Conservation (phyloP, 2,329 filamentous ascomycete species). For the Cordyceps militaris region DNA sequence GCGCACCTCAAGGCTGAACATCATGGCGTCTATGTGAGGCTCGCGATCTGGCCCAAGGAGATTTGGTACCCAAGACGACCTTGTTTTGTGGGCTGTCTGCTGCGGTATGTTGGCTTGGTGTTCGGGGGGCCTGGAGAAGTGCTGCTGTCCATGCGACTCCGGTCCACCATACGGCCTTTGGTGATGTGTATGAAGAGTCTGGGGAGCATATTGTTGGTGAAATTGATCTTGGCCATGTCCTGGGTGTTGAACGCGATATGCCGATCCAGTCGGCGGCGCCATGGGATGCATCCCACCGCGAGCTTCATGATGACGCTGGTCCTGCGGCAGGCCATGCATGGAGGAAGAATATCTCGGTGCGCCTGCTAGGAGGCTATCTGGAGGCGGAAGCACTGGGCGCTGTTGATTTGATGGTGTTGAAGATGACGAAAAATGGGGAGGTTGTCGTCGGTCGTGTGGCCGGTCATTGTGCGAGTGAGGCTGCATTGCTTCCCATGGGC, state of each 20-base stretch:
- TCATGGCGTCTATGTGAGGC: conserved; percentile 18
- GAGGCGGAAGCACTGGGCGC: conserved; percentile 21
- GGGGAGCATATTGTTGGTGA: not conserved
- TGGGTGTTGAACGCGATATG: not conserved
- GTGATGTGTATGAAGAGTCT: not conserved
- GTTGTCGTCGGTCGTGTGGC: conserved; percentile 5
- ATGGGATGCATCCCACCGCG: not conserved
- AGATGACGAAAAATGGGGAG: not conserved
- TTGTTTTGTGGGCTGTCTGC: not conserved
- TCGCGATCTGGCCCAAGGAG: conserved; percentile 19
- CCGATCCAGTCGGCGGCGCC: not conserved
- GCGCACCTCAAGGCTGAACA: conserved; percentile 44
- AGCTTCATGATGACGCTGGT: not conserved
- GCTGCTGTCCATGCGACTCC: conserved; percentile 9
- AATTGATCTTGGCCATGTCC: not conserved
- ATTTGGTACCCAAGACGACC: conserved; percentile 21
- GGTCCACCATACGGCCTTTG: not conserved
- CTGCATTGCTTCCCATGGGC: conserved; percentile 5
- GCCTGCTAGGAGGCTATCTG: conserved; percentile 19
- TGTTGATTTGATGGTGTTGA: conserved; percentile 20
- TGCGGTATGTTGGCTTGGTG: not conserved
- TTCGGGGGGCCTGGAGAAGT: not conserved
- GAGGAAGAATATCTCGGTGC: conserved; percentile 12
- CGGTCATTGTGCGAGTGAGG: conserved; percentile 12
- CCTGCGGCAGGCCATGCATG: not conserved